phyloP scores from a whole-genome alignment of 495 filamentous ascomycete species.

The Hypoxylon perforatum region DNA sequence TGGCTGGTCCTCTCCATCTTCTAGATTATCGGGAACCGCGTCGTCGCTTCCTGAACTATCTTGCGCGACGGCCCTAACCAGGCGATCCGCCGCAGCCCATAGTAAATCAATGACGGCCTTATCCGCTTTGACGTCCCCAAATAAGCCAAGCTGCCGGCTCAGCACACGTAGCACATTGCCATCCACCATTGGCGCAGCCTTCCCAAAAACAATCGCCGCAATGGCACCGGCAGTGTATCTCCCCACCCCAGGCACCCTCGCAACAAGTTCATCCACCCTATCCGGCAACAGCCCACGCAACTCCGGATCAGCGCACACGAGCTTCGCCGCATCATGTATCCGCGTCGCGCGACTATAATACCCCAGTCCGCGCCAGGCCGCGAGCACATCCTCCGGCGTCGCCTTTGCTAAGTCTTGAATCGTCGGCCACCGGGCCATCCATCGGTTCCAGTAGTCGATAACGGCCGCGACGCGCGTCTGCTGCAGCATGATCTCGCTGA shows the following conservation, averaged over 20 bases:
- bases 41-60: constrained; percentile 29
- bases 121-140: constrained; percentile 54
- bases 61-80: constrained; percentile 52
- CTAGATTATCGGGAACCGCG: neutral
- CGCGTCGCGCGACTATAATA: constrained; percentile 59
- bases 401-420: constrained; percentile 52
- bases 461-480: constrained; percentile 61
- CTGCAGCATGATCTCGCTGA: constrained; percentile 64
- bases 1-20: constrained; percentile 1
- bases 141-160: constrained; percentile 54
- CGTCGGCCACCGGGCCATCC: constrained; percentile 57
- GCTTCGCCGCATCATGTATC: constrained; percentile 51
- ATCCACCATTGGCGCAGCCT: constrained; percentile 57
- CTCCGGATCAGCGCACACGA: constrained; percentile 41
- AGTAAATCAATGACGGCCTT: constrained; percentile 50
- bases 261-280: constrained; percentile 43
- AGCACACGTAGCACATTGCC: constrained; percentile 61
- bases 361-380: constrained; percentile 55
- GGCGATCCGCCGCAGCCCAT: constrained; percentile 55
- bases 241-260: constrained; percentile 55
- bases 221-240: constrained; percentile 61
- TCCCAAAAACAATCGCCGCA: constrained; percentile 58
- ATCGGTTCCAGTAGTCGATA: constrained; percentile 57
- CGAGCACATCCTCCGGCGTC: constrained; percentile 50
- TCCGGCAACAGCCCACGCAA: constrained; percentile 49